Base-by-base conservation (phyloP, 2,329 filamentous ascomycete species). In the Berkeleyomyces rouxiae region DNA sequence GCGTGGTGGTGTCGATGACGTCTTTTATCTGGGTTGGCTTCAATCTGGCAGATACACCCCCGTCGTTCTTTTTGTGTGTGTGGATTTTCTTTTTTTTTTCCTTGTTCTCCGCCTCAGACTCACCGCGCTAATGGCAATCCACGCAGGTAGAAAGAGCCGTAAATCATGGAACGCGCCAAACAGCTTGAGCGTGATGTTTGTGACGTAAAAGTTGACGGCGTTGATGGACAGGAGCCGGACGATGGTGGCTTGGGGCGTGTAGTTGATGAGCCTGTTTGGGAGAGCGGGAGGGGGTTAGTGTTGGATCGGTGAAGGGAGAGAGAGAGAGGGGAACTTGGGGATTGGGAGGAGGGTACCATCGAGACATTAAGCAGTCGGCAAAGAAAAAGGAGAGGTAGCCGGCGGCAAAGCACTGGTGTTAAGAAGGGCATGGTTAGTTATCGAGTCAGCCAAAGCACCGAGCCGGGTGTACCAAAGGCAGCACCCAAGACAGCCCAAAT, bases 311-410 rank as follows among this genome's bases (percentile, higher is more conserved):
- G 2, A 23, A 23, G 2, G n/a, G n/a, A 7, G 59, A 7, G 23
- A 61, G 40, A 11, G 31, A 23, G 40, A 44, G 13, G 23, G 31
- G 16, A 46, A 33, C 23, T 5, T 10, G 43, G 23, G 47, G 16
- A n/a, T 53, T 40, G 39, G 42, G 47, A 46, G 40, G 16, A 51
- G 73, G 78, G 53, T 70, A 88, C 86, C 87, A 91, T 74, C 88
- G 78, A 66, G 86, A 90, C 87, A 91, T 90, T 69, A 91, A 80
- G 72, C 87, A 89, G 74, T 91, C 87, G 63, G 86, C 88, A 71
- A 91, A 91, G 75, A 89, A 88, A 73, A 89, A 91, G 59, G 86
- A 87, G 65, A 90, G 79, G 72, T 90, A 89, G 61, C 85, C 87
- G 23, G 86, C 88, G 64, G 86, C 84, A 69, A 82, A 83, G 74